A percentile compares a stretch with the other conserved stretches of the same genome.
Conservation (phyloP, 2,329 filamentous ascomycete species). For the Cladorrhinum sp. region DNA sequence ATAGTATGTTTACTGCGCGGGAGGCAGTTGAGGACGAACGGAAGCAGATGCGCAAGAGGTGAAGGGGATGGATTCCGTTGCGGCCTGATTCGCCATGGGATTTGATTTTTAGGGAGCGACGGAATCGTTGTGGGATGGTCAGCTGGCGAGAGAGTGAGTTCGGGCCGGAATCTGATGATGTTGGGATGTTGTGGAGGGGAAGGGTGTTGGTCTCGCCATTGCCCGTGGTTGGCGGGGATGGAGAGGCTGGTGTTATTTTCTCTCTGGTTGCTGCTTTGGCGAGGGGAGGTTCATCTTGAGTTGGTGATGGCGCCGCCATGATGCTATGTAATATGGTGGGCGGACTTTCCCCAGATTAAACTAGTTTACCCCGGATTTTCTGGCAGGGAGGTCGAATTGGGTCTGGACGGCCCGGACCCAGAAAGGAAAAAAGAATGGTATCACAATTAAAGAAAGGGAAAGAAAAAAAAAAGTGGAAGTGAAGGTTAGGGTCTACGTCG, state of each 20-base stretch:
- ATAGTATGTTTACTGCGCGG: slow-evolving; percentile 65
- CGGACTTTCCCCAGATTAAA: neutral
- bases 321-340: neutral
- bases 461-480: neutral
- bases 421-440: neutral
- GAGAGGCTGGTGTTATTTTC: neutral
- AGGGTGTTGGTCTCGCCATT: slow-evolving; percentile 6
- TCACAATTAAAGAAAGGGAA: neutral
- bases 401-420: neutral
- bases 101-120: slow-evolving; percentile 31
- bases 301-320: neutral
- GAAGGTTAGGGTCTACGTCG: neutral
- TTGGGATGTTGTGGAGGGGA: slow-evolving; percentile 9
- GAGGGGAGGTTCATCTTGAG: neutral
- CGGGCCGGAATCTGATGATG: neutral
- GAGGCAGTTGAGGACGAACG: slow-evolving; percentile 62
- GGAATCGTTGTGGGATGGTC: slow-evolving; percentile 7
- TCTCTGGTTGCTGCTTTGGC: neutral
- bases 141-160: slow-evolving; percentile 1
- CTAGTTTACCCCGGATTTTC: slow-evolving; percentile 3
- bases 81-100: slow-evolving; percentile 64
- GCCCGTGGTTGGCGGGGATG: neutral
- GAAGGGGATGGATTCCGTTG: slow-evolving; percentile 58
- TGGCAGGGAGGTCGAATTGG: neutral
- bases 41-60: slow-evolving; percentile 63